Conservation (phyloP, 495 filamentous ascomycete species). For the Penicilliopsis zonata region DNA sequence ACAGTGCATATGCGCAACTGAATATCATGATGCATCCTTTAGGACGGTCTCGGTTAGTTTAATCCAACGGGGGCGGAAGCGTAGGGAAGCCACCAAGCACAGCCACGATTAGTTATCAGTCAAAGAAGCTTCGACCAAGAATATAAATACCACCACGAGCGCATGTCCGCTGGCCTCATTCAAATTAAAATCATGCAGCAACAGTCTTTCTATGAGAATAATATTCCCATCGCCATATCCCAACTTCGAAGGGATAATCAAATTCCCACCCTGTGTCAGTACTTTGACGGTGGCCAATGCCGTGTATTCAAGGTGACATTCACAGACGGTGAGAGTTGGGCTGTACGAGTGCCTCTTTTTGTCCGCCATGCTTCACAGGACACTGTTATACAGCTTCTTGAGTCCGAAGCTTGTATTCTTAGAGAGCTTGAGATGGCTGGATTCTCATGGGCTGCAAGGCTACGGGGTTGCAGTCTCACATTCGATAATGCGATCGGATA, state of each 20-base stretch:
- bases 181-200: neutral
- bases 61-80: too few species aligned
- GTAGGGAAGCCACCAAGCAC: neutral
- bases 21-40: too few species aligned
- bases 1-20: too few species aligned
- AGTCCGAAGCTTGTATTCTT: slow-evolving; percentile 3
- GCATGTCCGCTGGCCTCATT: neutral
- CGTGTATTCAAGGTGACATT: slow-evolving; percentile 8
- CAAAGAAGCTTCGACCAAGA: neutral
- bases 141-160: neutral
- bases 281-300: slow-evolving; percentile 3
- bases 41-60: too few species aligned
- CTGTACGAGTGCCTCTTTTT: slow-evolving; percentile 6
- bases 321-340: slow-evolving; percentile 7
- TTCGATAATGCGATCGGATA: slow-evolving; percentile 6
- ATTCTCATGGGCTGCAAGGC: slow-evolving; percentile 7
- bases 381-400: slow-evolving; percentile 2
- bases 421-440: slow-evolving; percentile 3
- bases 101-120: slow-evolving; percentile 1
- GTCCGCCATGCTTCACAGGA: slow-evolving; percentile 2
- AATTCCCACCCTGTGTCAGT: slow-evolving; percentile 3
- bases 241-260: slow-evolving; percentile 5
- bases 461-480: slow-evolving; percentile 4
- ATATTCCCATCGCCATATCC: slow-evolving; percentile 4
- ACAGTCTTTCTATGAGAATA: neutral